Base-by-base conservation (phyloP, 2,329 filamentous ascomycete species). In the Rugonectria rugulosa region DNA sequence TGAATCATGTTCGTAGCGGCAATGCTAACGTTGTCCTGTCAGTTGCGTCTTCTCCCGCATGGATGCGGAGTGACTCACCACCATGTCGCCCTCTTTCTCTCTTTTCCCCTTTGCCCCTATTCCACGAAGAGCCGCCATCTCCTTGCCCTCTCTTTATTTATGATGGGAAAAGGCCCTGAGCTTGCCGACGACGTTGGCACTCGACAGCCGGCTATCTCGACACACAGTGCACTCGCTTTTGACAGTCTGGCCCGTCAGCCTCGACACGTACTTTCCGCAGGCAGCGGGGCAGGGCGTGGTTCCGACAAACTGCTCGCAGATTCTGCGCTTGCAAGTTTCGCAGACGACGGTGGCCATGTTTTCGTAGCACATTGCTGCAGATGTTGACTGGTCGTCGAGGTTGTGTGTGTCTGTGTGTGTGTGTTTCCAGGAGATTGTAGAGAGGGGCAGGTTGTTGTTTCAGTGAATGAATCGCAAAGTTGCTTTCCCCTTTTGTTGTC, bases 211-310 rank as follows among this genome's bases (percentile, higher is more conserved):
- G 45, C 59, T 60, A 9, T 63, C 56, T 27, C 56, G 53, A 21
- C 66, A 68, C 15, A 68, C 66, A 27, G 51, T 54, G 44, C 66
- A 68, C 56, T 69, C 65, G 53, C 60, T 64, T 29, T 56, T 45
- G 26, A 68, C 59, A 11, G 60, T 59, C 32, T 59, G 56, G 20
- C 46, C 53, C n/a, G 66, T 68, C 37, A 66, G 62, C 15, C 62
- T 59, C 29, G 65, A 68, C 47, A 68, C 57, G 41, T 64, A 68
- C 60, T 68, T 68, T 32, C 66, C 66, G 49, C 66, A 68, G 42
- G 54, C 62, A 19, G 56, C 26, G 42, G 57, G 42, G 48, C 66
- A 68, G 14, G 63, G 62, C 24, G 66, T 60, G 24, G 59, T 64
- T 43, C 66, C 65, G 19, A 61, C 36, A 21, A 61, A 55, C 20